Evolutionary conservation across 2,329 filamentous ascomycete genomes (phyloP).

Genomic region (Coniella vitis): DNA sequence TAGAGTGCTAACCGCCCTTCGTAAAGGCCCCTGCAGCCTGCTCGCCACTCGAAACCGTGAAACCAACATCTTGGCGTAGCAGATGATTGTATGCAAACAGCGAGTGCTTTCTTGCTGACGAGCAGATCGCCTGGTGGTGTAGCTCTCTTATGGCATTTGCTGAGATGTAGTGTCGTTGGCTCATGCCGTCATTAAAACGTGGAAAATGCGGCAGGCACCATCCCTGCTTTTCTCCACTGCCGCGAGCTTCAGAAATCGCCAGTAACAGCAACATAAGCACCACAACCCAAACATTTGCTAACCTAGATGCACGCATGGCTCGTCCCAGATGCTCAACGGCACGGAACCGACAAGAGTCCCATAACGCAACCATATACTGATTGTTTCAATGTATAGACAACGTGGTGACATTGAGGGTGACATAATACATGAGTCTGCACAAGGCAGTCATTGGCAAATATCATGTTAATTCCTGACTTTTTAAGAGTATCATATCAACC

Average conservation of each 20-base stretch:
- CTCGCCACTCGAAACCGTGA: constrained; percentile 22
- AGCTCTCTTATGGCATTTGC: neutral
- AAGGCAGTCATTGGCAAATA: neutral
- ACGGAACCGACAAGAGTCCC: no score
- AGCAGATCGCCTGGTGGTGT: neutral
- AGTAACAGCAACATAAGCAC: neutral
- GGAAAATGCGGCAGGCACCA: constrained; percentile 10
- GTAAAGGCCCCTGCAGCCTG: constrained; percentile 19
- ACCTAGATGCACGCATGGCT: no score
- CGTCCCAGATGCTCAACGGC: no score
- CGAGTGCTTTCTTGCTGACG: neutral
- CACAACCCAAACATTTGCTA: no score
- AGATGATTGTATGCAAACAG: no score
- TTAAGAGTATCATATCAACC: neutral
- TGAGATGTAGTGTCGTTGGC: neutral
- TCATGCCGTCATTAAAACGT: constrained; percentile 11
- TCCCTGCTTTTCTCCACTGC: constrained; percentile 2
- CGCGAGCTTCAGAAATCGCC: neutral
- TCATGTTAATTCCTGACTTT: constrained; percentile 3
- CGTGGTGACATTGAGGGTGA: no score
- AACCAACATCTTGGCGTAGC: constrained; percentile 24
- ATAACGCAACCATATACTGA: no score
- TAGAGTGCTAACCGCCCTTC: constrained; percentile 38
- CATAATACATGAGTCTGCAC: neutral
- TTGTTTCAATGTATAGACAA: no score